phyloP scores from a whole-genome alignment of 768 basidiomycete genomes.

The Candolleomyces aberdarensis region DNA sequence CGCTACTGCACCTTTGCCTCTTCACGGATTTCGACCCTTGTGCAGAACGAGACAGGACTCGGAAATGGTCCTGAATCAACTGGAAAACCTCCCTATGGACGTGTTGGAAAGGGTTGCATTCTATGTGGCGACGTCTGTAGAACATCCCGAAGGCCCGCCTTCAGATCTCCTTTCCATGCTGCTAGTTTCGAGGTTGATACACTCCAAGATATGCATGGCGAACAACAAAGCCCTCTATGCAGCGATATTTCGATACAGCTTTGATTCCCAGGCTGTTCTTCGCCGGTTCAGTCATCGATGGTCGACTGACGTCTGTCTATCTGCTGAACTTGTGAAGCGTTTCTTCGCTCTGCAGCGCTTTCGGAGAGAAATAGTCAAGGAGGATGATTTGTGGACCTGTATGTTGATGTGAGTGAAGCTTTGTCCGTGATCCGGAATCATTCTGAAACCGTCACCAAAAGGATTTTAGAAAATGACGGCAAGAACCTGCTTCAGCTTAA shows the following conservation, averaged over 20 bases:
- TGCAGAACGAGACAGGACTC: background rate
- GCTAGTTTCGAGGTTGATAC: slow-evolving; percentile 34
- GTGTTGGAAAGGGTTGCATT: background rate
- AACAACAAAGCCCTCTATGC: slow-evolving; percentile 40
- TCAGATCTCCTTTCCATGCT: slow-evolving; percentile 32
- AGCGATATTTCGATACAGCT: slow-evolving; percentile 42
- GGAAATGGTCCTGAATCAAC: background rate
- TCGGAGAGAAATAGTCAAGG: slow-evolving; percentile 20
- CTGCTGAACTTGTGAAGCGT: slow-evolving; percentile 42
- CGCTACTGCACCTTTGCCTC: background rate
- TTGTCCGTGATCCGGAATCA: background rate
- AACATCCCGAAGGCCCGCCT: slow-evolving; percentile 35
- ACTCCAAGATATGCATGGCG: slow-evolving; percentile 31
- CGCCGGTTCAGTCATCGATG: slow-evolving; percentile 38
- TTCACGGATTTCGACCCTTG: background rate
- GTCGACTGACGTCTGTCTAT: slow-evolving; percentile 33
- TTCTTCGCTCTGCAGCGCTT: slow-evolving; percentile 41
- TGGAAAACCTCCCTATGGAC: background rate
- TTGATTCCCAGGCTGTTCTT: slow-evolving; percentile 36
- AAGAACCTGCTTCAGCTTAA: slow-evolving; percentile 41
- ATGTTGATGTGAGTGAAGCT: slow-evolving; percentile 41
- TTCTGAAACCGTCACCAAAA: slow-evolving; percentile 1
- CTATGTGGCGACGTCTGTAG: background rate
- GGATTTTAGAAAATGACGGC: slow-evolving; percentile 49
- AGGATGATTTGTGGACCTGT: slow-evolving; percentile 50